phyloP scores from a whole-genome alignment of 2,329 filamentous ascomycete species.

The Exophiala lecanii-corni region DNA sequence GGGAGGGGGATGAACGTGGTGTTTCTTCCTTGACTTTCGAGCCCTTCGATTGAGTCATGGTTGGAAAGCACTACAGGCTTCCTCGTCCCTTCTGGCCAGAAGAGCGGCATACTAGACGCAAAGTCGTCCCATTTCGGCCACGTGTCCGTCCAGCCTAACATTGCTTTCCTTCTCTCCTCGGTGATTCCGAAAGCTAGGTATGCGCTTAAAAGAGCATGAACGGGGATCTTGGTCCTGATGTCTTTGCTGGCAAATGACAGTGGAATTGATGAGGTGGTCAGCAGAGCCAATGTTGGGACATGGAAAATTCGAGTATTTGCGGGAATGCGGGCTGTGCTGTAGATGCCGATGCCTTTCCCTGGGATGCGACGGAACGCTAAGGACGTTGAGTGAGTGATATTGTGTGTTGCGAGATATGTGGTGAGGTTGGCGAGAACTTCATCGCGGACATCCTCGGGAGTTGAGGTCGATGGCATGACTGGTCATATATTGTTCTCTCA shows the following conservation, averaged over 20 bases:
- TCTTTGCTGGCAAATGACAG: constrained; percentile 7
- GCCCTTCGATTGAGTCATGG: neutral
- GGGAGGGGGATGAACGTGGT: constrained; percentile 3
- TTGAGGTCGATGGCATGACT: neutral
- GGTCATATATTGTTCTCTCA: too few relatives aligned
- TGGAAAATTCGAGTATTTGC: constrained; percentile 12
- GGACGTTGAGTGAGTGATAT: constrained; percentile 8
- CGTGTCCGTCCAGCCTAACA: constrained; percentile 17
- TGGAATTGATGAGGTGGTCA: constrained; percentile 16
- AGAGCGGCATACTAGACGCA: constrained; percentile 12
- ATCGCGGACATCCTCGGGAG: neutral
- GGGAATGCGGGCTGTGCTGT: constrained; percentile 4
- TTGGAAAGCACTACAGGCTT: neutral
- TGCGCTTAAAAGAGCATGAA: constrained; percentile 19
- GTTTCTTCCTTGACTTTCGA: too few relatives aligned
- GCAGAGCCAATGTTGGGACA: constrained; percentile 13
- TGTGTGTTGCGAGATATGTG: constrained; percentile 11
- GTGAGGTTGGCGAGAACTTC: constrained; percentile 7
- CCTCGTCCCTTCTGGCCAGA: constrained; percentile 10
- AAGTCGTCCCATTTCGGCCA: constrained; percentile 20
- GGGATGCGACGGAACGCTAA: constrained; percentile 9
- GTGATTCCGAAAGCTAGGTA: constrained; percentile 18
- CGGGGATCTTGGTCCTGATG: constrained; percentile 10
- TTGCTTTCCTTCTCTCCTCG: constrained; percentile 4
- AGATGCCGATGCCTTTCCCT: constrained; percentile 19